Evolutionary conservation across 2,329 filamentous ascomycete genomes (phyloP).

Genomic region (Aspergillus intermedius): DNA sequence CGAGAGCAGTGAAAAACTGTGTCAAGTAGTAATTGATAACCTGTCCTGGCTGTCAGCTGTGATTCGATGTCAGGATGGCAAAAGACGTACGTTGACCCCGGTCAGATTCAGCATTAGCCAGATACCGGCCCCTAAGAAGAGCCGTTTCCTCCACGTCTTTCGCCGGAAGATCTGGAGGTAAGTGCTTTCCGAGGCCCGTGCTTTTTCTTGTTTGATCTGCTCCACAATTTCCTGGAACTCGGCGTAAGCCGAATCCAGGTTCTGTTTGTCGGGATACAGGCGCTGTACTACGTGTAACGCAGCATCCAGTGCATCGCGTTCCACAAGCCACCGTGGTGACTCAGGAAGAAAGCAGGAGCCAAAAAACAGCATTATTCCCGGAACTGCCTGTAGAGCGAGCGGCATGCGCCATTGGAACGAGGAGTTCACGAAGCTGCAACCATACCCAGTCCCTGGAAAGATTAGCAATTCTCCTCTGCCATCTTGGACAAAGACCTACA

Average conservation of each 20-base stretch:
- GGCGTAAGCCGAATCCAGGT: slow-evolving; percentile 51
- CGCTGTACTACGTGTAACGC: slow-evolving; percentile 45
- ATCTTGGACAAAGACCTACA: background rate
- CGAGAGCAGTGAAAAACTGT: slow-evolving; percentile 40
- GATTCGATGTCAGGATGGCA: slow-evolving; percentile 55
- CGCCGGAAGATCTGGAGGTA: slow-evolving; percentile 46
- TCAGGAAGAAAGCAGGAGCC: slow-evolving; percentile 31
- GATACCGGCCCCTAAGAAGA: background rate
- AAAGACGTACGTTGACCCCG: background rate
- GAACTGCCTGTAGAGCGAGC: slow-evolving; percentile 32
- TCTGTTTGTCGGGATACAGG: slow-evolving; percentile 49
- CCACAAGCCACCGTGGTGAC: slow-evolving; percentile 30
- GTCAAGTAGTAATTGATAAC: slow-evolving; percentile 39
- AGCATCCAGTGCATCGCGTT: slow-evolving; percentile 44
- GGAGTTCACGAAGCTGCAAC: background rate
- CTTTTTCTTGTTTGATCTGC: slow-evolving; percentile 55
- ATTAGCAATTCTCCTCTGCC: background rate
- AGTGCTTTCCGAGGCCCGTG: slow-evolving; percentile 37
- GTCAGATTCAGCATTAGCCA: background rate
- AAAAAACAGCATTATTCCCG: slow-evolving; percentile 30
- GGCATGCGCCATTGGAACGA: slow-evolving; percentile 32
- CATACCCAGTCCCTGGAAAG: background rate
- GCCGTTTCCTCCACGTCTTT: slow-evolving; percentile 47
- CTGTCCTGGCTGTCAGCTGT: slow-evolving; percentile 55
- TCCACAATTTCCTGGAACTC: slow-evolving; percentile 22